Conservation (phyloP, 495 filamentous ascomycete genomes). For the Aspergillus biplanus region DNA sequence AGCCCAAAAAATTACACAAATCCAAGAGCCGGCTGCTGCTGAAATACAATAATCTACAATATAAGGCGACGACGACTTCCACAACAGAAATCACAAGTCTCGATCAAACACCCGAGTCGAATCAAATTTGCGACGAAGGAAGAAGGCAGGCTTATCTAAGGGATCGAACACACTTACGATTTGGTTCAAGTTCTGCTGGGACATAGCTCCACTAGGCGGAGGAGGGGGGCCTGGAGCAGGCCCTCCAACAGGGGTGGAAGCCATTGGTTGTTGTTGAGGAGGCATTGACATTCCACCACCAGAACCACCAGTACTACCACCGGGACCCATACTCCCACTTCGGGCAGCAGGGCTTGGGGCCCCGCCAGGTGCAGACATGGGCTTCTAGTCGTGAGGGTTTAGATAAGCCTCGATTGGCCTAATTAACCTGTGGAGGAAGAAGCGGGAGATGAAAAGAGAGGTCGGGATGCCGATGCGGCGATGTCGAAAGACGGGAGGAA, state of each 20-base stretch:
- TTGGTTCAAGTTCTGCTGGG: constrained; percentile 90
- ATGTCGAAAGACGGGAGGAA: constrained; percentile 3
- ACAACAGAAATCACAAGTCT: no score
- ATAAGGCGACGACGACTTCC: no score
- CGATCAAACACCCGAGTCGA: not conserved
- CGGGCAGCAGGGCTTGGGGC: constrained; percentile 53
- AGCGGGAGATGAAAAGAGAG: not conserved
- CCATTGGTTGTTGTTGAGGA: constrained; percentile 49
- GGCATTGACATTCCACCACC: constrained; percentile 55
- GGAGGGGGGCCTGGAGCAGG: constrained; percentile 43
- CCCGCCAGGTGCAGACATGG: constrained; percentile 54
- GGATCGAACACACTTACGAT: constrained; percentile 67
- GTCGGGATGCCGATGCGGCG: constrained; percentile 8
- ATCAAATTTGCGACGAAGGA: not conserved
- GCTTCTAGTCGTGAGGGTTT: constrained; percentile 5
- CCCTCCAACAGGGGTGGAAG: constrained; percentile 41
- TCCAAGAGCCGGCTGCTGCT: no score
- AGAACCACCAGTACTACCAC: constrained; percentile 40
- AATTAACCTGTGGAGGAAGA: constrained; percentile 3
- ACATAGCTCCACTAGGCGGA: constrained; percentile 56
- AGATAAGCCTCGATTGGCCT: constrained; percentile 5
- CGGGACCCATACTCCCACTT: constrained; percentile 57
- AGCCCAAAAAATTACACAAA: no score
- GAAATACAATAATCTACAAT: no score
- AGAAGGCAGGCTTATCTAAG: not conserved